A percentile compares a stretch with the other conserved stretches of the same genome.
These are phyloP conservation scores for Agaricus blazei DNA, from an alignment of 768 basidiomycete species.

Conservation along the genomic window DNA sequence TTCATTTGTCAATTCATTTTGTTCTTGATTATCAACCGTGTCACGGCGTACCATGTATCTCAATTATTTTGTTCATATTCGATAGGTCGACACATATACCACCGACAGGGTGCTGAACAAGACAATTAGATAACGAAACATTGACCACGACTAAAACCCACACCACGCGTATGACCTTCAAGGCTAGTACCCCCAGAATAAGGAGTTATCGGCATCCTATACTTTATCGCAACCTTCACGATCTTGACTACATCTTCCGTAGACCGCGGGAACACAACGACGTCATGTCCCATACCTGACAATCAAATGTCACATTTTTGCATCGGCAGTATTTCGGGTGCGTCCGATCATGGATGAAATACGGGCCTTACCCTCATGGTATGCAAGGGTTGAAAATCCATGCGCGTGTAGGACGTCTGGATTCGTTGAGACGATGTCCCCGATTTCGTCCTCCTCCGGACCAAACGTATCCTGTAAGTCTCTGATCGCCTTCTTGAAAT, in stretches of 20 bases:
- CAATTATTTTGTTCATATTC: conserved; percentile 73
- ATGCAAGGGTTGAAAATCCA: conserved; percentile 49
- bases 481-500: conserved; percentile 47
- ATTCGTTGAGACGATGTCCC: conserved; percentile 42
- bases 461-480: conserved; percentile 39
- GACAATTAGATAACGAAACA: neutral
- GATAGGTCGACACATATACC: conserved; percentile 81
- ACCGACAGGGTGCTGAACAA: conserved; percentile 33
- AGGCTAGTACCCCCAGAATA: conserved; percentile 81
- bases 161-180: conserved; percentile 71
- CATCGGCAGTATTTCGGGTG: neutral
- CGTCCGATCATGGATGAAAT: neutral
- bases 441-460: conserved; percentile 19
- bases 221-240: conserved; percentile 70
- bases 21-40: neutral
- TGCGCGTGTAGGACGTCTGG: conserved; percentile 45
- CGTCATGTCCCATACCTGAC: conserved; percentile 43
- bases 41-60: conserved; percentile 54
- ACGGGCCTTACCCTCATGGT: conserved; percentile 41
- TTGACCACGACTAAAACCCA: conserved; percentile 17
- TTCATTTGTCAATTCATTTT: neutral
- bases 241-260: conserved; percentile 83
- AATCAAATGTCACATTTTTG: conserved; percentile 1
- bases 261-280: conserved; percentile 57
- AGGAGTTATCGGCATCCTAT: conserved; percentile 70